phyloP scores from a whole-genome alignment of 768 basidiomycete species.

The Paxillus involutus region DNA sequence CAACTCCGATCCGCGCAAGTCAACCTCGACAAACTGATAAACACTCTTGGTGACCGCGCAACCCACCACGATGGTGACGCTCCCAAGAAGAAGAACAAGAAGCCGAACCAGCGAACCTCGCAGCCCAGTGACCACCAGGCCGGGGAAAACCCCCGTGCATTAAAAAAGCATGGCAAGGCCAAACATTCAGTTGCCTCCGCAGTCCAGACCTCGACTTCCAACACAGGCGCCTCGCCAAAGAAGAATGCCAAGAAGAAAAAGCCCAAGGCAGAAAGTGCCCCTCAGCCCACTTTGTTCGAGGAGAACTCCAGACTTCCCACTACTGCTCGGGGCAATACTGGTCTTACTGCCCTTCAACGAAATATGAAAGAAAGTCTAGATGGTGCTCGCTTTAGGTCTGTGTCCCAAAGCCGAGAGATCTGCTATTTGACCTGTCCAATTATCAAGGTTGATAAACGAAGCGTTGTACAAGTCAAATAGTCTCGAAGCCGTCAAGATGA shows the following conservation, averaged over 20 bases:
- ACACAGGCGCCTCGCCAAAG: constrained; percentile 4
- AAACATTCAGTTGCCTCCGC: constrained; percentile 9
- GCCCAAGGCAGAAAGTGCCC: constrained; percentile 9
- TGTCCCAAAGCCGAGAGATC: not conserved
- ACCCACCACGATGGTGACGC: constrained; percentile 13
- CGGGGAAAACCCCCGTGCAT: not conserved
- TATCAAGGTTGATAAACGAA: constrained; percentile 84
- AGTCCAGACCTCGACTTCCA: constrained; percentile 10
- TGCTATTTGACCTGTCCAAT: constrained; percentile 6
- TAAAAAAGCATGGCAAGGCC: not conserved
- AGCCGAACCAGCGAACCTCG: constrained; percentile 1
- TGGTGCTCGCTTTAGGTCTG: constrained; percentile 85
- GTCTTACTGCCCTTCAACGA: constrained; percentile 72
- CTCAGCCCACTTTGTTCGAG: constrained; percentile 23
- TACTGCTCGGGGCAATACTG: constrained; percentile 13
- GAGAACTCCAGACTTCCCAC: constrained; percentile 16
- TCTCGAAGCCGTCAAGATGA: constrained; percentile 70
- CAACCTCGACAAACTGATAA: constrained; percentile 63
- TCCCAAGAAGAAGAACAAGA: constrained; percentile 17
- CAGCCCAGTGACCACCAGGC: constrained; percentile 8
- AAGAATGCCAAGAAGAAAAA: constrained; percentile 21
- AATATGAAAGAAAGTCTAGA: constrained; percentile 77
- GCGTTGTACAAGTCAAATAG: constrained; percentile 87
- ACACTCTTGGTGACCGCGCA: constrained; percentile 39
- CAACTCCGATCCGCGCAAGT: constrained; percentile 39